Evolutionary conservation across 139 green algal species (phyloP), one percentile per base, ranked within the genome.

Genomic region (Tetraselmis chui): DNA sequence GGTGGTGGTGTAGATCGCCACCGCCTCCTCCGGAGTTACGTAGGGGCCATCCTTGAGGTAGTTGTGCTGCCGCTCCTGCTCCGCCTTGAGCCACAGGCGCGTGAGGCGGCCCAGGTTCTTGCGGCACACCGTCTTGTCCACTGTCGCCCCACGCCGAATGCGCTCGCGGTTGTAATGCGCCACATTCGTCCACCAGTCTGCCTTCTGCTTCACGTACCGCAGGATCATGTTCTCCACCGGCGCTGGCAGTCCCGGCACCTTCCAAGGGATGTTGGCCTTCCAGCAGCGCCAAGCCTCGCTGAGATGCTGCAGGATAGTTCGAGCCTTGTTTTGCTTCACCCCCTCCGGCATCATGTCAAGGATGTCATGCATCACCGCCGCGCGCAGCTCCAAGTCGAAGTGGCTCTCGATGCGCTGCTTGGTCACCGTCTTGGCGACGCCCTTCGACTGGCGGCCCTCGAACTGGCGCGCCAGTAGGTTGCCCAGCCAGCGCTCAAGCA

Each of bases 111-210:
- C 97, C 82, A 99, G 90, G 91, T 99, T 99, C 92, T 99, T 99
- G 86, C 94, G 89, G 92, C 93, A 99, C 79, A 99, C 97, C 30
- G 97, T 99, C 92, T 99, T 99, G 92, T 99, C 97, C 30, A 99
- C 97, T 1, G 97, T 99, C 29, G 97, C 96, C 29, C 97, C 97
- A 31, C 97, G 93, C 30, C 95, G 89, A 91, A 99, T 99, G 88
- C 97, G 94, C 92, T 99, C 97, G 59, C 97, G 88, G 91, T 99
- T 99, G 92, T 99, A 99, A 89, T 99, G 96, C 59, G 96, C 96
- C 80, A 99, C 97, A 83, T 99, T 98, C 76, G 97, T 99, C 97
- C 97, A 99, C 97, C 97, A 99, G 90, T 99, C 97, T 0, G 95
- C 96, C 93, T 99, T 99, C 84, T 95, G 94, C 92, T 99, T 99